Conservation (phyloP, 202 grass and related monocot genomes). For the Setaria viridis region DNA sequence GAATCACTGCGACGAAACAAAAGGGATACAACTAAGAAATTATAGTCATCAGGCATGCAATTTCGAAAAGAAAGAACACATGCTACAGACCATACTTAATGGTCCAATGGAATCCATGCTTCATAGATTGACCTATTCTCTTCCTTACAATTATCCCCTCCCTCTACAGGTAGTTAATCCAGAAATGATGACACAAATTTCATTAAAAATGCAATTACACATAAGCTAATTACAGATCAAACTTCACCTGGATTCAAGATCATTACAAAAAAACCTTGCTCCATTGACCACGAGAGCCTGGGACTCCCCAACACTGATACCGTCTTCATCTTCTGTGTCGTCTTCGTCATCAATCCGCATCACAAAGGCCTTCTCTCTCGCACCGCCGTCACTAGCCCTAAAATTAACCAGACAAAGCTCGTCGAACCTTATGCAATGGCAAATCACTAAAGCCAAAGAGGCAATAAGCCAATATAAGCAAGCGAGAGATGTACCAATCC, state of each 20-base stretch:
- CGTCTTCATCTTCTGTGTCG: constrained; percentile 40
- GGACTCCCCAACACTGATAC: not conserved
- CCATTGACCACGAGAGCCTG: constrained; percentile 29
- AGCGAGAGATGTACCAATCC: constrained; percentile 39
- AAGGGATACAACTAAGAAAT: not conserved
- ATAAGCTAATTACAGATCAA: constrained; percentile 32
- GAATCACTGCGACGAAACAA: constrained; percentile 63
- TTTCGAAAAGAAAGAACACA: constrained; percentile 4
- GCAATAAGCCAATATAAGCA: not conserved
- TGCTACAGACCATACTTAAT: constrained; percentile 24
- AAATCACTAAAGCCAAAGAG: not conserved
- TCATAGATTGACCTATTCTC: not conserved
- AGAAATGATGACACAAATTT: constrained; percentile 15
- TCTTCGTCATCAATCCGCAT: constrained; percentile 56
- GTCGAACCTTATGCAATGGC: not conserved
- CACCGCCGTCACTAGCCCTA: constrained; percentile 14
- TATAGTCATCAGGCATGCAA: not conserved
- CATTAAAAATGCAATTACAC: constrained; percentile 18
- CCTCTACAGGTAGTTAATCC: constrained; percentile 21
- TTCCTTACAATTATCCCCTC: not conserved
- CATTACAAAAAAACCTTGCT: constrained; percentile 54
- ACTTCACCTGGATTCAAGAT: constrained; percentile 49
- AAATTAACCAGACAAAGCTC: constrained; percentile 25
- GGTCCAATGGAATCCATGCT: not conserved
- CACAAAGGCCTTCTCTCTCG: constrained; percentile 51